These are phyloP conservation scores for Boletus sensibilis DNA, from an alignment of 768 basidiomycete species.

Conservation along the genomic window DNA sequence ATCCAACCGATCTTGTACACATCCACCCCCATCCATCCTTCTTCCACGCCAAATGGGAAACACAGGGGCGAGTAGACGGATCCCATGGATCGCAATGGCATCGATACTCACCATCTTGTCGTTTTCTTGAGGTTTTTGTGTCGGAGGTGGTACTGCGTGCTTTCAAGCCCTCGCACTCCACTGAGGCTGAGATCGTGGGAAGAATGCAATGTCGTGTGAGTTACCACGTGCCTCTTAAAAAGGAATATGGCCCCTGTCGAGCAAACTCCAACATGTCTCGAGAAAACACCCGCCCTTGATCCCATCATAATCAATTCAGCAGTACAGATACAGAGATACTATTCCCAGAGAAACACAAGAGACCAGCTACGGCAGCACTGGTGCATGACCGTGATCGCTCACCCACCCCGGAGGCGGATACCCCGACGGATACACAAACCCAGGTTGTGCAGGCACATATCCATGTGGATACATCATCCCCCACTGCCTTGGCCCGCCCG, in stretches of 20 bases:
- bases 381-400: neutral
- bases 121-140: conserved; percentile 36
- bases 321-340: neutral
- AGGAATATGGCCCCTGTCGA: neutral
- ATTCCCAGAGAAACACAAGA: neutral
- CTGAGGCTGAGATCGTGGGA: conserved; percentile 27
- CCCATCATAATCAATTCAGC: neutral
- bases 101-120: conserved; percentile 46
- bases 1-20: conserved; percentile 30
- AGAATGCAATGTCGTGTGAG: neutral
- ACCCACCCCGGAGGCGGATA: conserved; percentile 10
- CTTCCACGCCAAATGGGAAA: conserved; percentile 7
- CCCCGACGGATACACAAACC: conserved; percentile 17
- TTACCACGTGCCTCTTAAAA: conserved; percentile 3
- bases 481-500: neutral
- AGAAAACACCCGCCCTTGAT: too few relatives aligned
- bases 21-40: conserved; percentile 26
- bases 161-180: neutral
- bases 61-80: conserved; percentile 1
- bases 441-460: conserved; percentile 20
- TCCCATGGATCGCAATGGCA: conserved; percentile 11
- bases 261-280: too few relatives aligned
- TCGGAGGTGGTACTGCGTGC: conserved; percentile 13
- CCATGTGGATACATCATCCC: conserved; percentile 22
- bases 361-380: neutral